phyloP scores from a whole-genome alignment of 1,139 yeast species.

The Zygoascus hellenicus region DNA sequence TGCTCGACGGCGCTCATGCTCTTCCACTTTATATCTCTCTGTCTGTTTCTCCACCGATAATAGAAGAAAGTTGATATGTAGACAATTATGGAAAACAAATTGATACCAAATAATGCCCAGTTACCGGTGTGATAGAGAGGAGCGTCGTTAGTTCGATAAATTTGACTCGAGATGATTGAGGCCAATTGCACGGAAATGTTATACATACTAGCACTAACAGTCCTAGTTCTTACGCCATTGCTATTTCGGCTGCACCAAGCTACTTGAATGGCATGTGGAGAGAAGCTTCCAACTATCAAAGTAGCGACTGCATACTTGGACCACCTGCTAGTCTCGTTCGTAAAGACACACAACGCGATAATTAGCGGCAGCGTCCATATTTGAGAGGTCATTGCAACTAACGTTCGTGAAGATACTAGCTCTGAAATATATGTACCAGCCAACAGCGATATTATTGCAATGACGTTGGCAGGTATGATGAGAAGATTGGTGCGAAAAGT shows the following conservation, averaged over 20 bases:
- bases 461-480: conserved; percentile 45
- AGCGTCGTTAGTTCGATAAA: conserved; percentile 47
- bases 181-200: conserved; percentile 54
- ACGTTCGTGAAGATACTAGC: conserved; percentile 41
- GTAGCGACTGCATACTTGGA: conserved; percentile 47
- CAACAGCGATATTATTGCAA: conserved; percentile 39
- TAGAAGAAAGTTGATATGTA: conserved; percentile 27
- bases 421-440: conserved; percentile 41
- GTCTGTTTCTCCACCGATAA: conserved; percentile 42
- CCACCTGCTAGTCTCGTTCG: conserved; percentile 34
- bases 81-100: conserved; percentile 24
- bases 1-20: conserved; percentile 43
- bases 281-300: conserved; percentile 43
- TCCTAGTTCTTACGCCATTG: conserved; percentile 48
- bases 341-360: conserved; percentile 31
- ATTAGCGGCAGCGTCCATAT: conserved; percentile 34
- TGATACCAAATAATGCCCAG: conserved; percentile 36
- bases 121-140: conserved; percentile 53
- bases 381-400: conserved; percentile 33
- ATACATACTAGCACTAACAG: conserved; percentile 52
- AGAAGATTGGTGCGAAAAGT: conserved; percentile 51
- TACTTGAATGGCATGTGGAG: conserved; percentile 50
- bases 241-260: conserved; percentile 54
- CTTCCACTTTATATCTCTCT: conserved; percentile 42
- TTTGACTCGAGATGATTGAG: conserved; percentile 41